Evolutionary conservation across 208 protist genomes (phyloP).

Genomic region (Leishmania arabica): DNA sequence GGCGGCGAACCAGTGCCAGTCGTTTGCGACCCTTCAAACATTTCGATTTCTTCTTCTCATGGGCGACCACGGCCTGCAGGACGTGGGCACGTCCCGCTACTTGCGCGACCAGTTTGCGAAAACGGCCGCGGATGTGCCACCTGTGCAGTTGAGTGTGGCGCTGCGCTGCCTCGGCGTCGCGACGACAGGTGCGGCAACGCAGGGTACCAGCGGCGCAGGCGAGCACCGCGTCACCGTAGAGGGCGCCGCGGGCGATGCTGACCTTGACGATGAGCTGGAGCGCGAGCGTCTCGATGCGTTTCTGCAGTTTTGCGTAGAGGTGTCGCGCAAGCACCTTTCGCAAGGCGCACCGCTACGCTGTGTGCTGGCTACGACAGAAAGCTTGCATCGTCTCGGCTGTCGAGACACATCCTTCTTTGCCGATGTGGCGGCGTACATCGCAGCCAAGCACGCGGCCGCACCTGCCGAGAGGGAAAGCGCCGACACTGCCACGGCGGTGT

Average conservation of each 20-base stretch:
- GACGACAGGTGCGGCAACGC: background rate
- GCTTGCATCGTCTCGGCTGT: constrained; percentile 58
- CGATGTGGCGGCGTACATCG: constrained; percentile 56
- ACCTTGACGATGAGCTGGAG: constrained; percentile 30
- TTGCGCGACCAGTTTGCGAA: constrained; percentile 74
- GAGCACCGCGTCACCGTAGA: background rate
- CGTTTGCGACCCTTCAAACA: constrained; percentile 67
- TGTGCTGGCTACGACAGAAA: constrained; percentile 46
- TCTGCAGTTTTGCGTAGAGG: constrained; percentile 59
- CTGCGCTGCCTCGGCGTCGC: constrained; percentile 50
- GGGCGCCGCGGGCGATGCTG: background rate
- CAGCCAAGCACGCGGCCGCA: constrained; percentile 27
- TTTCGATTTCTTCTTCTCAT: constrained; percentile 78
- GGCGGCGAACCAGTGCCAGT: constrained; percentile 50
- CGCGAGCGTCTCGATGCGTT: constrained; percentile 43
- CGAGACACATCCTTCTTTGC: constrained; percentile 45
- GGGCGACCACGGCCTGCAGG: constrained; percentile 53
- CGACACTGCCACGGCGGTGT: constrained; percentile 46
- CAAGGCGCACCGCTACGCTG: constrained; percentile 50
- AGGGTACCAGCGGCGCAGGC: background rate
- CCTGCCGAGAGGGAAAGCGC: constrained; percentile 36
- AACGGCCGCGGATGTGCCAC: constrained; percentile 69
- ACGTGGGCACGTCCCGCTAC: constrained; percentile 50
- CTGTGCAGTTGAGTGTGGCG: constrained; percentile 77
- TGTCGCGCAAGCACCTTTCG: constrained; percentile 42